Evolutionary conservation across 2,329 filamentous ascomycete species (phyloP), one percentile per base, ranked within the genome.

Genomic region (Fusarium abutilonis): DNA sequence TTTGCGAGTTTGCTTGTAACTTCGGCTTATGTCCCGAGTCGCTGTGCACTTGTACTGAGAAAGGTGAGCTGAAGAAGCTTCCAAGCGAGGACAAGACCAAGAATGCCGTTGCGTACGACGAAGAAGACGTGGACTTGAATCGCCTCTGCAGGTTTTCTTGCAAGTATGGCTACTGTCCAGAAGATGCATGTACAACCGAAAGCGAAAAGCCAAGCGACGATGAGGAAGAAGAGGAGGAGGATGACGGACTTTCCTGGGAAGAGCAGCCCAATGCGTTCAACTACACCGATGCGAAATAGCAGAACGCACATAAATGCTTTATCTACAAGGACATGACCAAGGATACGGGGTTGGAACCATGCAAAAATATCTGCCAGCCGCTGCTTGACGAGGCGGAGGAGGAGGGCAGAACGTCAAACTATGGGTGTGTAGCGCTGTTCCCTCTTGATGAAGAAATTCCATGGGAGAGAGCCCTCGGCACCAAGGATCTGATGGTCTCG

Each of bases 401-500:
- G 21, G 46, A 49, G 26, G 46, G 46, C n/a, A 23, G 28, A 6
- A 41, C 28, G 4, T 14, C 46, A 3, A 40, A 40, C 35, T 40
- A 40, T 13, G 36, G 35, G 1, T 48, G 45, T 14, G 35, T 48
- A 10, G 23, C 35, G 15, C 6, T 49, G 4, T 49, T 40, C 11
- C 46, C 46, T n/a, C 46, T 40, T 10, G 36, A 49, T 11, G 13
- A 41, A 36, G 35, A 40, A 3, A 50, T 50, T 17, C 46, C 36
- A 1, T 50, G 46, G 46, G 2, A 15, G 5, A 10, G 26, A 34
- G 31, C 35, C 10, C 8, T 9, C 9, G 29, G 19, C 6, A 26
- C 23, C 15, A 17, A 28, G 5, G 28, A 50, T 4, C 23, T 34
- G 10, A 21, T 26, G 9, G 19, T 28, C 7, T 5, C 21, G 9